Evolutionary conservation across 345 rosid genomes (phyloP).

Genomic region (Passiflora organensis): DNA sequence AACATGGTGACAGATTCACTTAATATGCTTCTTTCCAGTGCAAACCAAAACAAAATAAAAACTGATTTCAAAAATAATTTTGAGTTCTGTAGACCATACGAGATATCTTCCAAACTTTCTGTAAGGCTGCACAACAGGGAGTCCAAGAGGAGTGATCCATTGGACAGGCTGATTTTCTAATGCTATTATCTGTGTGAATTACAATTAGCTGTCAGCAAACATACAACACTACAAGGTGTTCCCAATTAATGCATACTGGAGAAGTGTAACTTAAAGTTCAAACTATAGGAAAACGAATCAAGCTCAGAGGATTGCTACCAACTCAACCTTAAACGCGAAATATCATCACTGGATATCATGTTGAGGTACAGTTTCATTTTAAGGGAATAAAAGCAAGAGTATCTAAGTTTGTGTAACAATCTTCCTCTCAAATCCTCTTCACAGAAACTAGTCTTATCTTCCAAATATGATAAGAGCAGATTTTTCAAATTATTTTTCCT

Average conservation of each 20-base stretch:
- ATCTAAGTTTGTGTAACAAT: too few species aligned
- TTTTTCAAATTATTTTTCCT: too few species aligned
- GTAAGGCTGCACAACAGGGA: slow-evolving; percentile 96
- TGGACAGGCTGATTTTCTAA: slow-evolving; percentile 67
- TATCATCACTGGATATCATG: too few species aligned
- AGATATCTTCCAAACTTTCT: slow-evolving; percentile 67
- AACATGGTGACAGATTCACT: slow-evolving; percentile 8
- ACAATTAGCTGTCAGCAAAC: slow-evolving; percentile 9
- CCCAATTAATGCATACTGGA: background rate
- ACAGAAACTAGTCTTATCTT: too few species aligned
- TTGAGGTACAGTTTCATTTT: too few species aligned
- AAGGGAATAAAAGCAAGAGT: too few species aligned
- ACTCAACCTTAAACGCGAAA: background rate
- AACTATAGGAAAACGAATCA: too few species aligned
- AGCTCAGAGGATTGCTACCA: too few species aligned
- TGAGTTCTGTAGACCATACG: slow-evolving; percentile 43
- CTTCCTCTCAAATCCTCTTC: too few species aligned
- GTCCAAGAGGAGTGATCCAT: slow-evolving; percentile 96
- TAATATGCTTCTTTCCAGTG: too few species aligned
- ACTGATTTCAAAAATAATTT: slow-evolving; percentile 8
- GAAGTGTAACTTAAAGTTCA: too few species aligned
- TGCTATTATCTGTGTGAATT: slow-evolving; percentile 63
- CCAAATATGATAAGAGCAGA: too few species aligned
- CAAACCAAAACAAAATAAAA: background rate
- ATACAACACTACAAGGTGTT: background rate